Evolutionary conservation across 257 asterid species (phyloP).

Genomic region (Rubia yunnanensis): DNA sequence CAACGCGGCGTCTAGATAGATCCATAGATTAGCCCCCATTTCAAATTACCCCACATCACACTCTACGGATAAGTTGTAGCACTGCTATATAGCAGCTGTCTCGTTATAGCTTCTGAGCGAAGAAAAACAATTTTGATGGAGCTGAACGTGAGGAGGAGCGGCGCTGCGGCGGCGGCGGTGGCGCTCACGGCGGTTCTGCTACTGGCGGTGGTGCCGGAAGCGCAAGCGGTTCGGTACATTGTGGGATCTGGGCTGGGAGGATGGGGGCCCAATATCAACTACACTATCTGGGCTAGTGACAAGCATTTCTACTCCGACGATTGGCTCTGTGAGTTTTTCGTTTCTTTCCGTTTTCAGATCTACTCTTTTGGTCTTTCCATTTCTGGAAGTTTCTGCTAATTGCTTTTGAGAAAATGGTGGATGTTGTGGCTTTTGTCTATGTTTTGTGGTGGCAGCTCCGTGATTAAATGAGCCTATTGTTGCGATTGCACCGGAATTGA

Average conservation of each 20-base stretch:
- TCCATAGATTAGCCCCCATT: not conserved
- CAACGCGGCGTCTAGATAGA: not conserved
- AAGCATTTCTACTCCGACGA: constrained; percentile 44
- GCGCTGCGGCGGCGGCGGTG: constrained; percentile 22
- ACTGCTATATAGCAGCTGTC: not conserved
- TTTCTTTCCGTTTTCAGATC: constrained; percentile 8
- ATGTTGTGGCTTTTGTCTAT: too few species aligned
- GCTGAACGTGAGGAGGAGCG: not conserved
- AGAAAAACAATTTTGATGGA: too few species aligned
- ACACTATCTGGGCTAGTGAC: constrained; percentile 46
- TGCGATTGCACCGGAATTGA: not conserved
- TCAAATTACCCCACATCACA: not conserved
- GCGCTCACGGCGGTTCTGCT: constrained; percentile 25
- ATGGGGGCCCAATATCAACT: constrained; percentile 45
- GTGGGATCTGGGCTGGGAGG: constrained; percentile 16
- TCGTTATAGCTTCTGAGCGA: not conserved
- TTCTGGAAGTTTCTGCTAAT: not conserved
- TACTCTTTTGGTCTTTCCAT: not conserved
- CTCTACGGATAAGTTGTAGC: not conserved
- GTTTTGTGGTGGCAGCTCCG: not conserved
- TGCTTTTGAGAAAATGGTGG: not conserved
- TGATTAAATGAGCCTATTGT: too few species aligned
- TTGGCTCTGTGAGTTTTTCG: constrained; percentile 43
- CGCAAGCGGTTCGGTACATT: not conserved
- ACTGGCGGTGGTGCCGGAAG: constrained; percentile 8